Percentiles rank a stretch among this genome's conserved stretches.
Conservation (phyloP, 345 rosid genomes). For the Salix caprea region DNA sequence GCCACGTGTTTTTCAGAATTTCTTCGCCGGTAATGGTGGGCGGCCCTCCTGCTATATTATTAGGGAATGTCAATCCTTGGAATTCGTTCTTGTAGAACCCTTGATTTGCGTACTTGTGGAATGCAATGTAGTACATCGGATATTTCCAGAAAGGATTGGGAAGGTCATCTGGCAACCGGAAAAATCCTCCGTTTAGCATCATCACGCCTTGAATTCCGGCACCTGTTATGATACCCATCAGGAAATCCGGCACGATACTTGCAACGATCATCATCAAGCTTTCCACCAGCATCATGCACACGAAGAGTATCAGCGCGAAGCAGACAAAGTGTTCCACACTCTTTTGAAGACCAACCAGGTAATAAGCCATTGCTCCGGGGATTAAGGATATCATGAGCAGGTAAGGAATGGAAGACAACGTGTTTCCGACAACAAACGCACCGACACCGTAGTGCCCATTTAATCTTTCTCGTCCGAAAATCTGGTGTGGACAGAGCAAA, state of each 20-base stretch:
- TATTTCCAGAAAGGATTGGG: conserved; percentile 46
- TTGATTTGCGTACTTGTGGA: conserved; percentile 31
- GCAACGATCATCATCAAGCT: conserved; percentile 59
- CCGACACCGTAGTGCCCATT: conserved; percentile 54
- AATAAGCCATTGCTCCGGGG: conserved; percentile 46
- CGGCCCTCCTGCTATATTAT: conserved; percentile 12
- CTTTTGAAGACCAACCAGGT: conserved; percentile 35
- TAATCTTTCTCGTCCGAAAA: conserved; percentile 47
- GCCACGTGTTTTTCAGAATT: conserved; percentile 22
- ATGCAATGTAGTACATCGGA: conserved; percentile 41
- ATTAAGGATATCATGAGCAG: conserved; percentile 35
- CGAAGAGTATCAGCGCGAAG: conserved; percentile 27
- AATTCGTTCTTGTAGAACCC: conserved; percentile 37
- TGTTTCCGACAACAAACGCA: conserved; percentile 45
- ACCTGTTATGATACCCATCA: conserved; percentile 52
- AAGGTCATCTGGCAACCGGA: conserved; percentile 37
- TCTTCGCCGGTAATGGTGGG: conserved; percentile 18
- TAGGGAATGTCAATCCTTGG: conserved; percentile 14
- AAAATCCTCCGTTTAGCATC: conserved; percentile 48
- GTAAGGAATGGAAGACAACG: conserved; percentile 44
- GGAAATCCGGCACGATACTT: conserved; percentile 46
- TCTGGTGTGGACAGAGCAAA: conserved; percentile 6
- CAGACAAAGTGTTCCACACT: conserved; percentile 26
- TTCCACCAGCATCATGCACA: conserved; percentile 49
- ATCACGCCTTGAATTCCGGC: conserved; percentile 53